Evolutionary conservation across 1,284 basidiomycete genomes (phyloP).

Genomic region (Boletus sp.): DNA sequence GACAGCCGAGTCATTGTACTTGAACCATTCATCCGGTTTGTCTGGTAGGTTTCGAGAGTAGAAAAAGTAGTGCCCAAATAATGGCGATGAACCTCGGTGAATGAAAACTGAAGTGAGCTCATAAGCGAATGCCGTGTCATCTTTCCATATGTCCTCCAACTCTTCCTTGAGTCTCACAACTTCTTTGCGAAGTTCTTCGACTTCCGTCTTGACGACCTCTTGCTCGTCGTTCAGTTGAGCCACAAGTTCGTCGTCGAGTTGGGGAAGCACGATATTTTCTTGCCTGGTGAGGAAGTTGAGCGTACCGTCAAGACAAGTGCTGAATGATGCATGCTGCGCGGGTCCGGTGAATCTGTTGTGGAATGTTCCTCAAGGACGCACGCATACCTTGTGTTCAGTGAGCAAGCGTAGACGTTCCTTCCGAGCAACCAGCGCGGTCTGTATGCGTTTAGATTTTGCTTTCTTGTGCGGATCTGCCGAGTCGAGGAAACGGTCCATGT

Average conservation of each 20-base stretch:
- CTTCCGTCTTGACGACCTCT: constrained; percentile 52
- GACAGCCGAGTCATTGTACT: constrained; percentile 90
- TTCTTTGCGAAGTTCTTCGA: constrained; percentile 55
- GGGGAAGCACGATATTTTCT: constrained; percentile 38
- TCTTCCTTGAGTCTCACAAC: constrained; percentile 60
- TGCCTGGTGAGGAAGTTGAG: constrained; percentile 53
- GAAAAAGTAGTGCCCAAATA: constrained; percentile 87
- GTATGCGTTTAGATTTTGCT: constrained; percentile 63
- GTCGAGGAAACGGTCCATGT: constrained; percentile 90
- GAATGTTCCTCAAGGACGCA: constrained; percentile 13
- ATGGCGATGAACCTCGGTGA: constrained; percentile 83
- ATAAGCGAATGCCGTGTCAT: constrained; percentile 69
- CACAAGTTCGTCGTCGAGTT: constrained; percentile 53
- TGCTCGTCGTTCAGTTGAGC: constrained; percentile 51
- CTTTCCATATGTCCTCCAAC: constrained; percentile 77
- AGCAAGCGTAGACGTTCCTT: constrained; percentile 66
- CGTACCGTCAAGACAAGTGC: constrained; percentile 49
- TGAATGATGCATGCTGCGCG: constrained; percentile 54
- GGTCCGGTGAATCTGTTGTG: not conserved
- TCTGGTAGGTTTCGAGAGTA: constrained; percentile 79
- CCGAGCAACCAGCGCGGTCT: constrained; percentile 57
- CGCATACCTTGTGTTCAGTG: constrained; percentile 63
- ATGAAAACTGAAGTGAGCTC: constrained; percentile 95
- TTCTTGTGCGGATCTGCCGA: constrained; percentile 69
- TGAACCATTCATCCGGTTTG: constrained; percentile 83